These are phyloP conservation scores for Curvularia eragrostidis DNA, from an alignment of 2,329 filamentous ascomycete species.

Conservation along the genomic window DNA sequence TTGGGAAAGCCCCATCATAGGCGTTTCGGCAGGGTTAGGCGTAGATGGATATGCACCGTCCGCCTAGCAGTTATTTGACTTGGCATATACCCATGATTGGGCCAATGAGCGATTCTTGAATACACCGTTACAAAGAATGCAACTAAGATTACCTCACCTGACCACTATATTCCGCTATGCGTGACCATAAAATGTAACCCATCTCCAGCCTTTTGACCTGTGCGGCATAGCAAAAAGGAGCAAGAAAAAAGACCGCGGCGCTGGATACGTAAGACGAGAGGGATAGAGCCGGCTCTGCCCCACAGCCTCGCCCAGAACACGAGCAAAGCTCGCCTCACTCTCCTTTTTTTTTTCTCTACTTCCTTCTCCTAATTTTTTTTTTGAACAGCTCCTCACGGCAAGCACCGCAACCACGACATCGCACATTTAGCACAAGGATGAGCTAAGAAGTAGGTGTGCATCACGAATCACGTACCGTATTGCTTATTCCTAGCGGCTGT, in stretches of 20 bases:
- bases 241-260: not conserved
- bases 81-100: slow-evolving; percentile 4
- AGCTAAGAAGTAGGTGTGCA: not conserved
- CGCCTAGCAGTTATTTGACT: not conserved
- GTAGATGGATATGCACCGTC: slow-evolving; percentile 7
- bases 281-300: slow-evolving; percentile 3
- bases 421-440: not conserved
- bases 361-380: not conserved
- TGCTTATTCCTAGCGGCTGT: not conserved
- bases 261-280: slow-evolving; percentile 10
- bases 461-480: not conserved
- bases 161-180: not conserved
- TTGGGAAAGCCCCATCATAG: not conserved
- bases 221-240: not conserved
- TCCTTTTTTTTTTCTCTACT: slow-evolving; percentile 2
- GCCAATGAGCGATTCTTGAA: not conserved
- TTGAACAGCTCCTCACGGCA: not conserved
- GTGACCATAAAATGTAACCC: not conserved
- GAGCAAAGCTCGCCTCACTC: slow-evolving; percentile 4
- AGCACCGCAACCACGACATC: not conserved
- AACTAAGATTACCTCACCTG: slow-evolving; percentile 1
- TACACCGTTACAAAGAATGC: not conserved
- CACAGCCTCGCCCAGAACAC: slow-evolving; percentile 15
- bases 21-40: slow-evolving; percentile 11
- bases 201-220: not conserved